Conservation (phyloP, 768 basidiomycete species). For the Hortiboletus flavorubellus region DNA sequence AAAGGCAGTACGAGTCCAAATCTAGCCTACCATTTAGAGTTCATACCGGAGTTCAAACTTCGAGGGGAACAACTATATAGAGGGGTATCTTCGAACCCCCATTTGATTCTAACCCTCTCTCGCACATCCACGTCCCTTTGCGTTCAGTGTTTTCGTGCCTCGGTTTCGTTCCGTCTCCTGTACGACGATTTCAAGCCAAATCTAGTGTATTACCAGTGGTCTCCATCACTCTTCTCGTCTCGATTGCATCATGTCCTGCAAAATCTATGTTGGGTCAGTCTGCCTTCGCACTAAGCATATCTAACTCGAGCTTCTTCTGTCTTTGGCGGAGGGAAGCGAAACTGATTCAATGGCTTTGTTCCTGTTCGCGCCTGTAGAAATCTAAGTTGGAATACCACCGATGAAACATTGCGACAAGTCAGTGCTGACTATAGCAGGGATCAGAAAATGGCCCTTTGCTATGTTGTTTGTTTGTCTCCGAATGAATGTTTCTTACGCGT, state of each 20-base stretch:
- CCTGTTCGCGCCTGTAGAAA: conserved; percentile 63
- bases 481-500: conserved; percentile 30
- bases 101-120: conserved; percentile 36
- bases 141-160: conserved; percentile 48
- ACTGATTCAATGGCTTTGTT: conserved; percentile 52
- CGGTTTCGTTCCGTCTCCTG: conserved; percentile 55
- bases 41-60: conserved; percentile 50
- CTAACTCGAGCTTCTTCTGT: conserved; percentile 44
- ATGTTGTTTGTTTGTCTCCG: conserved; percentile 45
- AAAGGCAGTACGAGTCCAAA: conserved; percentile 25
- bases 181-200: conserved; percentile 47
- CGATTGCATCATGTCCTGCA: conserved; percentile 53
- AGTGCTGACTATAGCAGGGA: conserved; percentile 51
- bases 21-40: conserved; percentile 24
- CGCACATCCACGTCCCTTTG: conserved; percentile 49
- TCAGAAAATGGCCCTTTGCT: conserved; percentile 27
- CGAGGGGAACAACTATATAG: conserved; percentile 41
- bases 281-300: conserved; percentile 48
- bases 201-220: conserved; percentile 46
- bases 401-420: conserved; percentile 86
- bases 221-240: conserved; percentile 21
- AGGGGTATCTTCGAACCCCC: conserved; percentile 29
- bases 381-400: conserved; percentile 95
- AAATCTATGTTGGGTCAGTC: conserved; percentile 95
- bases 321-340: conserved; percentile 41